Evolutionary conservation across 2,329 filamentous ascomycete species (phyloP).

Genomic region (Xylaria sp.): DNA sequence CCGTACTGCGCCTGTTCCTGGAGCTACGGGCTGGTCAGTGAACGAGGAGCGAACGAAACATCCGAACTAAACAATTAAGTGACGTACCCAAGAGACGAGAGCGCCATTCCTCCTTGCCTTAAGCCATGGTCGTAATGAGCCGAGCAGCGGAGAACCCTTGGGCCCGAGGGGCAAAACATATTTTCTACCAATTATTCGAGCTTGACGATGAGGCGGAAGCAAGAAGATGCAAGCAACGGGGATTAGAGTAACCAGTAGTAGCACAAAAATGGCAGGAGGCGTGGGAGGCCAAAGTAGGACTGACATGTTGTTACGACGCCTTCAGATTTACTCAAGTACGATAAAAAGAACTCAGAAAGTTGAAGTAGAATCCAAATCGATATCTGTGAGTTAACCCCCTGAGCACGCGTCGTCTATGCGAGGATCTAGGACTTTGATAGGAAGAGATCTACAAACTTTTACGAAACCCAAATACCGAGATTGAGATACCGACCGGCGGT

Average conservation of each 20-base stretch:
- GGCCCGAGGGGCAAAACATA: constrained; percentile 34
- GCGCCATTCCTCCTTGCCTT: constrained; percentile 16
- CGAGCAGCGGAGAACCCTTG: constrained; percentile 27
- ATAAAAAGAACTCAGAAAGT: not conserved
- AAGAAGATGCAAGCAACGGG: constrained; percentile 4
- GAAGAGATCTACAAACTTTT: not conserved
- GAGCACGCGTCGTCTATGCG: not conserved
- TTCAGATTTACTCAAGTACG: not conserved
- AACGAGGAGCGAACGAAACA: not conserved
- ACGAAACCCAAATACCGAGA: not conserved
- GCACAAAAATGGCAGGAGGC: not conserved
- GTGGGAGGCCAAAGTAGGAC: not conserved
- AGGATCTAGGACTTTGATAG: not conserved
- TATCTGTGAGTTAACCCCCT: not conserved
- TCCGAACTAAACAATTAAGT: not conserved
- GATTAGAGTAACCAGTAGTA: not conserved
- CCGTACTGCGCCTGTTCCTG: constrained; percentile 39
- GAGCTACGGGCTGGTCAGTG: constrained; percentile 9
- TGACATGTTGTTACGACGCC: not conserved
- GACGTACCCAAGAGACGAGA: constrained; percentile 22
- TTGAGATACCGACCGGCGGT: not conserved
- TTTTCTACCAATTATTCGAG: not conserved
- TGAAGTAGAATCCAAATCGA: not conserved
- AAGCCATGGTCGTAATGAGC: constrained; percentile 30
- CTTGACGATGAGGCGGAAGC: constrained; percentile 15